Conservation (phyloP, 805 yeast genomes). For the Millerozyma acaciae region DNA sequence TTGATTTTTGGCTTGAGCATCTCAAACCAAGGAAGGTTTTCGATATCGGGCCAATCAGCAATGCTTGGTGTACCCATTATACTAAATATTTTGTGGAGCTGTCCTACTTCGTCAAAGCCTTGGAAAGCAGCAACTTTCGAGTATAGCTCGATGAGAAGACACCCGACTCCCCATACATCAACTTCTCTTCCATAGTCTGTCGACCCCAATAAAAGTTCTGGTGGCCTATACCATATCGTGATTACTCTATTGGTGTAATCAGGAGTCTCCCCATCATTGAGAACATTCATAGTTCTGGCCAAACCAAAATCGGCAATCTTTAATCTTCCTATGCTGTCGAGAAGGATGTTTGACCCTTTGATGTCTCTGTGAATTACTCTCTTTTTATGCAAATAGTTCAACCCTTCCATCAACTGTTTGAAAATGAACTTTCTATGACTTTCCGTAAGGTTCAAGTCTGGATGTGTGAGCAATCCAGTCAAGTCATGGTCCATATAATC, state of each 20-base stretch:
- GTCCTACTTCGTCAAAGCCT: slow-evolving; percentile 86
- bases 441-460: slow-evolving; percentile 56
- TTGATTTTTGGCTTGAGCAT: slow-evolving; percentile 60
- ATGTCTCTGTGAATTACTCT: slow-evolving; percentile 76
- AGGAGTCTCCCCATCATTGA: slow-evolving; percentile 49
- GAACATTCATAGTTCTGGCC: slow-evolving; percentile 68
- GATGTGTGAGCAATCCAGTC: slow-evolving; percentile 80
- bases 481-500: slow-evolving; percentile 93
- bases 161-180: slow-evolving; percentile 97
- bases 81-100: slow-evolving; percentile 69
- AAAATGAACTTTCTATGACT: slow-evolving; percentile 66
- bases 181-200: slow-evolving; percentile 88
- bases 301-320: slow-evolving; percentile 82
- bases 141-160: slow-evolving; percentile 79
- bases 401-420: slow-evolving; percentile 63
- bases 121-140: slow-evolving; percentile 74
- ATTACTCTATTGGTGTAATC: slow-evolving; percentile 95
- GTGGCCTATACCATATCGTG: slow-evolving; percentile 97
- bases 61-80: slow-evolving; percentile 83
- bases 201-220: slow-evolving; percentile 85
- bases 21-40: slow-evolving; percentile 87
- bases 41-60: slow-evolving; percentile 74
- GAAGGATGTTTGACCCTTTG: slow-evolving; percentile 73
- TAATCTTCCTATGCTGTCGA: slow-evolving; percentile 58
- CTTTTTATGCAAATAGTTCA: slow-evolving; percentile 63